These are phyloP conservation scores for Penicillium sp. DNA, from an alignment of 2,329 filamentous ascomycete species.

Conservation along the genomic window DNA sequence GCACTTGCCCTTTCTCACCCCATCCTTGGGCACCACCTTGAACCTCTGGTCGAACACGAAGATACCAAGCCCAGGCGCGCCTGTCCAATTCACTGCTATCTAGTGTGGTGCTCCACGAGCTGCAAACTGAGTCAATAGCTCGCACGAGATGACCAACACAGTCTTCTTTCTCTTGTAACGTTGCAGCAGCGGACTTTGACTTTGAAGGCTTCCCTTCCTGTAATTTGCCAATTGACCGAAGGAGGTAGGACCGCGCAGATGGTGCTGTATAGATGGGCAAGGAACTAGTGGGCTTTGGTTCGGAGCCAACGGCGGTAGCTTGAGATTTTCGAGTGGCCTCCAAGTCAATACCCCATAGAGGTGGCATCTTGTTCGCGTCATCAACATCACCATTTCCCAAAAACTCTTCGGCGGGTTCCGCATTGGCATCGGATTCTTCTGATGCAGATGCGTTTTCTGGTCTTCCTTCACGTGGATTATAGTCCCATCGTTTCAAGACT, in stretches of 20 bases:
- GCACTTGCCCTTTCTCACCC: conserved; percentile 75
- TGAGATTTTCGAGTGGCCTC: conserved; percentile 54
- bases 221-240: conserved; percentile 45
- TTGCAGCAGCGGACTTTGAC: conserved; percentile 44
- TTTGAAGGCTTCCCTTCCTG: conserved; percentile 34
- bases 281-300: conserved; percentile 35
- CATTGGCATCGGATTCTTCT: not conserved
- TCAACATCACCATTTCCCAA: conserved; percentile 7
- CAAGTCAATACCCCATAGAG: conserved; percentile 59
- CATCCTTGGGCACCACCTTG: conserved; percentile 72
- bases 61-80: conserved; percentile 79
- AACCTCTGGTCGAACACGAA: conserved; percentile 71
- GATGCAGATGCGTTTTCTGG: not conserved
- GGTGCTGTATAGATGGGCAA: conserved; percentile 75
- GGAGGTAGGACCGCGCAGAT: conserved; percentile 59
- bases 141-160: conserved; percentile 69
- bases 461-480: conserved; percentile 56
- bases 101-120: conserved; percentile 70
- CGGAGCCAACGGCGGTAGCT: conserved; percentile 19
- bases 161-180: conserved; percentile 62
- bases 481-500: conserved; percentile 75
- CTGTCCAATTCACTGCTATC: conserved; percentile 66
- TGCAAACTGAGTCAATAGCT: conserved; percentile 68
- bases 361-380: conserved; percentile 37
- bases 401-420: conserved; percentile 8